phyloP scores from a whole-genome alignment of 345 rosid genomes.

The Eutrema japonicum region DNA sequence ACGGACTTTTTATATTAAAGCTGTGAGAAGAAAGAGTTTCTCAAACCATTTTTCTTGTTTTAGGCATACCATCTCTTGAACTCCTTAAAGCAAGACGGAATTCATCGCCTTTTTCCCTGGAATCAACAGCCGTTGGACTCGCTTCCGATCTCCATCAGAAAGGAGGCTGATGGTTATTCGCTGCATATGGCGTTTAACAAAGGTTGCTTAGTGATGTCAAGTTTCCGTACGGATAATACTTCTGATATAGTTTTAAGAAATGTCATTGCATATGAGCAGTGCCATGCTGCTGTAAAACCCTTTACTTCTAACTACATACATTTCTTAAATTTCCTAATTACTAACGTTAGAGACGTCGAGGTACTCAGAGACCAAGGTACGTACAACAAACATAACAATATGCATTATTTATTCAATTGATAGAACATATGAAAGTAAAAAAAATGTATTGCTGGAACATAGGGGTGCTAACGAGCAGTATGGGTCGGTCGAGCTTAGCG shows the following conservation, averaged over 20 bases:
- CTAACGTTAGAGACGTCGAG: neutral
- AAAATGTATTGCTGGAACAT: neutral
- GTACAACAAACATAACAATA: neutral
- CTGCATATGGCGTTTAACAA: conserved; percentile 10
- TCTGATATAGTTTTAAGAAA: conserved; percentile 13
- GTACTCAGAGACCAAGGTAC: neutral
- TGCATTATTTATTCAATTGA: no score
- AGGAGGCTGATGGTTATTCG: conserved; percentile 1
- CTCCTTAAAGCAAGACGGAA: neutral
- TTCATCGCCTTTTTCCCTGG: neutral
- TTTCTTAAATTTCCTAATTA: conserved; percentile 3
- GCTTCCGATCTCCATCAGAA: neutral
- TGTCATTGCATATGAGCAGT: conserved; percentile 24
- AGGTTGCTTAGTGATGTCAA: conserved; percentile 13
- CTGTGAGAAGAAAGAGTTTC: no score
- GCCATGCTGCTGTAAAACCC: neutral
- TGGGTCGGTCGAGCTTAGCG: neutral
- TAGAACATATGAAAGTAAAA: no score
- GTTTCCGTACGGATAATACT: conserved; percentile 1
- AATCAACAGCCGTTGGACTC: neutral
- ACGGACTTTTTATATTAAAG: no score
- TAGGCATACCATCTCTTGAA: neutral
- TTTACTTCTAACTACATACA: conserved; percentile 8
- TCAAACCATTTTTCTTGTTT: neutral
- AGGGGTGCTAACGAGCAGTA: neutral